Conservation (phyloP, 2,329 filamentous ascomycete species). For the Aspergillus novofumigatus region DNA sequence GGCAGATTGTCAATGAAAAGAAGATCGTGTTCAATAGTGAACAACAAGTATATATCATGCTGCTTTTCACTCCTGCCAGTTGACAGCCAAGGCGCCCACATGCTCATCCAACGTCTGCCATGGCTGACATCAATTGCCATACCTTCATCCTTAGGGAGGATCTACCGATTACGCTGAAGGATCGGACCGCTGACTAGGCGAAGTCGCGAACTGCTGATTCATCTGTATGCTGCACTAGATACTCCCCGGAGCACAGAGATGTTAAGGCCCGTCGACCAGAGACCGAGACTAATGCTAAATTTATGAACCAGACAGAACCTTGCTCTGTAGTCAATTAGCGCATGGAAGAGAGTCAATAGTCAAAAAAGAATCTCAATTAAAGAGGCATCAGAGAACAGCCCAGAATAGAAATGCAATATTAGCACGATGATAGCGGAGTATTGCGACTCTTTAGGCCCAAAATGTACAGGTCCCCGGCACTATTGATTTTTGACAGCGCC, state of each 20-base stretch:
- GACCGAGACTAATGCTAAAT: no score
- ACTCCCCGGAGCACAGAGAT: neutral
- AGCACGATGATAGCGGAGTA: constrained; percentile 13
- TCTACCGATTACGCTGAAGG: neutral
- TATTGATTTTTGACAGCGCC: constrained; percentile 20
- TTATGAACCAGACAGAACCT: neutral
- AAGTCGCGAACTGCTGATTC: neutral
- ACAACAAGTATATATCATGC: neutral
- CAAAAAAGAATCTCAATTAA: neutral
- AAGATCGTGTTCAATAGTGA: neutral
- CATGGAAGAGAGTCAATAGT: neutral
- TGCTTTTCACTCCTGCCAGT: neutral
- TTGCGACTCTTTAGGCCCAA: constrained; percentile 9
- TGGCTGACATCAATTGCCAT: neutral
- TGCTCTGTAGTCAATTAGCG: neutral
- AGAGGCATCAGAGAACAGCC: neutral
- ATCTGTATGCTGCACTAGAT: no score
- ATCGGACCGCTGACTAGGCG: neutral
- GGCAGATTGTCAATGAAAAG: neutral
- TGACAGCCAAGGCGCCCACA: neutral
- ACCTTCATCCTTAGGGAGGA: neutral
- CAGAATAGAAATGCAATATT: neutral
- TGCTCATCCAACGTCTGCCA: constrained; percentile 2
- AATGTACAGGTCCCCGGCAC: constrained; percentile 15
- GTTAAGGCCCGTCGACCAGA: neutral